phyloP scores from a whole-genome alignment of 768 basidiomycete genomes.

The Boletus huronensis region DNA sequence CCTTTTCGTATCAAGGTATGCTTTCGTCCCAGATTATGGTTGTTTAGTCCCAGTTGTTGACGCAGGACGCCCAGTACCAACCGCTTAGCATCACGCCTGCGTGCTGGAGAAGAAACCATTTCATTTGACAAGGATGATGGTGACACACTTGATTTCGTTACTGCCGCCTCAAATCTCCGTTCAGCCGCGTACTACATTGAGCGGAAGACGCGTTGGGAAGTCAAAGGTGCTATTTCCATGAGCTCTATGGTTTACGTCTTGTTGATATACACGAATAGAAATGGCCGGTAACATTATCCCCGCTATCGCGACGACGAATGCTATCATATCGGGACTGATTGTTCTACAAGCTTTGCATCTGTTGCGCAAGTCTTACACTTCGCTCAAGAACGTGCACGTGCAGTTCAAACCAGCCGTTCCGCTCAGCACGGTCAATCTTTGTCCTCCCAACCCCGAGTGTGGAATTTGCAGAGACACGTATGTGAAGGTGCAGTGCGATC shows the following conservation, averaged over 20 bases:
- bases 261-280: slow-evolving; percentile 45
- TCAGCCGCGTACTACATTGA: slow-evolving; percentile 87
- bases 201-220: slow-evolving; percentile 90
- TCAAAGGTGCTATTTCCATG: slow-evolving; percentile 65
- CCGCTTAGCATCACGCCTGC: slow-evolving; percentile 66
- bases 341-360: slow-evolving; percentile 90
- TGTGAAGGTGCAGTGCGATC: slow-evolving; percentile 68
- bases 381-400: slow-evolving; percentile 70
- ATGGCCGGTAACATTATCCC: slow-evolving; percentile 99
- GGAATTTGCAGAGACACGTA: slow-evolving; percentile 88
- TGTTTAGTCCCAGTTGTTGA: slow-evolving; percentile 6
- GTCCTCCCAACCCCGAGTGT: slow-evolving; percentile 71
- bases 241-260: not conserved
- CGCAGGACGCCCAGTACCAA: slow-evolving; percentile 54
- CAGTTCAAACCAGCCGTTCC: slow-evolving; percentile 79
- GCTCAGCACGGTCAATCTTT: slow-evolving; percentile 63
- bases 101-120: slow-evolving; percentile 65
- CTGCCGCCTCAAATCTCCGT: slow-evolving; percentile 89
- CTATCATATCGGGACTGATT: slow-evolving; percentile 92
- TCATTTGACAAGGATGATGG: slow-evolving; percentile 98
- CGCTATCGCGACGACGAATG: slow-evolving; percentile 98
- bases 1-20: slow-evolving; percentile 82
- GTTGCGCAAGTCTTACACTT: slow-evolving; percentile 58
- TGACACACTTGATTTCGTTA: slow-evolving; percentile 95
- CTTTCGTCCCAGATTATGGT: not conserved